Base-by-base conservation (phyloP, 2,329 filamentous ascomycete species). In the Nothomitra cinnamomea region DNA sequence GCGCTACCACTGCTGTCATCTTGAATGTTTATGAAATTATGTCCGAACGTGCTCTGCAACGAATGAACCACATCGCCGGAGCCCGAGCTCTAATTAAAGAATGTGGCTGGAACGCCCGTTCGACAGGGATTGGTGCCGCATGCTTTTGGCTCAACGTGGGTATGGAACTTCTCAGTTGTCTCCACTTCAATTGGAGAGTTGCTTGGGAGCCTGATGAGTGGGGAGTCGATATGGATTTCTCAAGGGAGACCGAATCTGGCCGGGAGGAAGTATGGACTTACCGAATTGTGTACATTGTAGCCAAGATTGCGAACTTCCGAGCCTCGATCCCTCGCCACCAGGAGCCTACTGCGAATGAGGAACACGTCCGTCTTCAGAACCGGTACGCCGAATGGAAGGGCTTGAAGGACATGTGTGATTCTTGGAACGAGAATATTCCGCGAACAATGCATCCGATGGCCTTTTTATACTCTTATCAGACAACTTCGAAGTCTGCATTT, bases 71-170 rank as follows among this genome's bases (percentile, higher is more conserved):
- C 62, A 89, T 90, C 59, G 83, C 85, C 0, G 87, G 87, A 3
- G 87, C 87, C 8, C 77, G 87, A 53, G 87, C 87, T 1, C 71
- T 95, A 51, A 89, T 95, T 61, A 86, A 87, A 57, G 87, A 95
- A 63, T 95, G 88, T 61, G 80, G 82, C 3, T 95, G 90, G 90
- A 83, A 87, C 61, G 87, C 87, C 0, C 79, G 74, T 57, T 85
- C 85, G 36, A 77, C 75, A 1, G 88, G 89, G 0, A 79, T 95
- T 19, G 89, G 87, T 0, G 79, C 82, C 0, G 87, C 89, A 1
- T 95, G 89, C 65, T 95, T 95, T 68, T 95, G 90, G 89, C 72
- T 95, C 38, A 95, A 94, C 61, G 81, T 94, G 15, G 84, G 83
- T 15, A 84, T 95, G 75, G 90, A 96, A 64, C 73, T 95, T n/a